Evolutionary conservation across 768 basidiomycete genomes (phyloP), one percentile per base, ranked within the genome.

Genomic region (Megacollybia marginata): DNA sequence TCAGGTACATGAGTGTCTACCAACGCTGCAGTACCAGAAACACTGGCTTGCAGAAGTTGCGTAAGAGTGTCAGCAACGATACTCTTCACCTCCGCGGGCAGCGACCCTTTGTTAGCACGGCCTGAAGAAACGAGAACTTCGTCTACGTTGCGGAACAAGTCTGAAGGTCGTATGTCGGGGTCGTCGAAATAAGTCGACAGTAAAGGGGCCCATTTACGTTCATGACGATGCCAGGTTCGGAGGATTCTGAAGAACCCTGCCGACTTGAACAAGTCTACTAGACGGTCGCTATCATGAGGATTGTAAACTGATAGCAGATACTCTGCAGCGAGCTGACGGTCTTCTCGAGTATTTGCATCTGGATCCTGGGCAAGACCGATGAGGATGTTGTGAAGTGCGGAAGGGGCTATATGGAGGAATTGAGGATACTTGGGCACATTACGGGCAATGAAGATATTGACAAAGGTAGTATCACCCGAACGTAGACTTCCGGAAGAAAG

Each of bases 351-450:
- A 59, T 76, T 80, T 13, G 70, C 65, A 62, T 95, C 91, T 0
- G 71, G 61, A 60, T 93, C 91, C 52, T 79, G 72, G 1, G 90
- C 81, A 11, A 99, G 82, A 6, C 79, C 79, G 51, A 87, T 72
- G 45, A 99, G 78, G 57, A 97, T 81, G 36, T 69, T 73, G 57
- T 92, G 85, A 15, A 93, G 72, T 4, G 78, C 70, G 52, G 77
- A 83, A 1, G 85, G 79, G 0, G 84, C 67, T 38, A 92, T 71
- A 53, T 77, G 65, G 44, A 92, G 74, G 64, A 84, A 91, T 65
- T 96, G 93, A 1, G 88, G 83, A 67, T 98, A 99, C 68, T 97
- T 98, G 0, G 96, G 92, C 10, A 96, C 81, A 64, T 98, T 99
- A 51, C 94, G 85, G 4, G 96, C 91, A 50, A 98, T 78, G 66